Evolutionary conservation across 106 monocot species (phyloP), one percentile per base, ranked within the genome.

Genomic region (Posidonia australis): DNA sequence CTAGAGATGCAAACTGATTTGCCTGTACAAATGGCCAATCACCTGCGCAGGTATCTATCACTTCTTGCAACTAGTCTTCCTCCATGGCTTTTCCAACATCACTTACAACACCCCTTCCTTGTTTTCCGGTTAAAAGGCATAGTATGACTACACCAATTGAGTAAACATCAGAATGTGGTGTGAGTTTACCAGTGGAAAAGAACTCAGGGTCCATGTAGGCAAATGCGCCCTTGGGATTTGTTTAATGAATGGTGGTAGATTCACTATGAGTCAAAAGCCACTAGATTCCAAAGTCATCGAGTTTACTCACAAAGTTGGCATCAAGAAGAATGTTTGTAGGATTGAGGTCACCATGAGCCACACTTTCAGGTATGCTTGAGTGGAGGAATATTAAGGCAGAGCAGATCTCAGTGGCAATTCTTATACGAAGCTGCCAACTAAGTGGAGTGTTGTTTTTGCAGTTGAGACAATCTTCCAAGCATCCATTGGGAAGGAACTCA

Each of bases 371-470:
- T 29, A 31, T 49, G 48, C 45, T 27, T 9, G 73, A 66, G 56
- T 74, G 74, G 30, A 76, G 69, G 19, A 70, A 79, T 0, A 82
- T 83, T 1, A 92, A 71, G 3, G 85, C 76, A 16, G 88, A 78
- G 66, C 92, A 88, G 31, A 88, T 74, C 51, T 92, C 87, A 0
- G 76, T 60, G 10, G 66, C 66, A 70, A 88, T 80, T 9, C 67
- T 32, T 1, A 76, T 65, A 21, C 87, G 82, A 16, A 51, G 44
- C 12, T 80, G 68, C 88, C 88, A 88, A 29, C 79, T 36, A 17
- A 92, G 82, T 27, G 10, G 72, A 73, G 17, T 78, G n/a, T 66
- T n/a, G 69, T 60, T 18, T 74, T 80, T 68, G 55, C 72, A 1
- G n/a, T 22, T 7, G 9, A 92, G 78, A 25, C 65, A 68, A 23